Conservation (phyloP, 495 filamentous ascomycete genomes). For the Hypoxylon fragiforme region DNA sequence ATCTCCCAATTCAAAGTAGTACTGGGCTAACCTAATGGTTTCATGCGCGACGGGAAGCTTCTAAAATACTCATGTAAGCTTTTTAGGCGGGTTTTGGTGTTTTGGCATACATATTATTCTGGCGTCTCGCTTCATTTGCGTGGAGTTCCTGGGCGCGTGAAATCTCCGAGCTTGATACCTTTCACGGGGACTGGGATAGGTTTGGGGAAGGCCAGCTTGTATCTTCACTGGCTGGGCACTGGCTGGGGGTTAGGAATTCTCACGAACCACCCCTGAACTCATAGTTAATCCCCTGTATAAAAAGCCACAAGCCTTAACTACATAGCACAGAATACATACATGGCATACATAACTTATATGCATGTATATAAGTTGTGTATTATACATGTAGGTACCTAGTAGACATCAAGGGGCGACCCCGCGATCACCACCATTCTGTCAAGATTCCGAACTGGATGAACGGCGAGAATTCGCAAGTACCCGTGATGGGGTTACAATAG, state of each 20-base stretch:
- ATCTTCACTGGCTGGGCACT: constrained; percentile 30
- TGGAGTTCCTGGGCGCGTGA: constrained; percentile 26
- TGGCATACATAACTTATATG: too few species aligned
- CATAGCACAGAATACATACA: too few species aligned
- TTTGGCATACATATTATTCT: constrained; percentile 18
- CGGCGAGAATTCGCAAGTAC: constrained; percentile 28
- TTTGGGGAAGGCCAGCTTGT: constrained; percentile 26
- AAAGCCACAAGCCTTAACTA: constrained; percentile 21
- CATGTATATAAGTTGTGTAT: too few species aligned
- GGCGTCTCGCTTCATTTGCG: constrained; percentile 24
- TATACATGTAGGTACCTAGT: too few species aligned
- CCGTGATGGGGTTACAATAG: constrained; percentile 32
- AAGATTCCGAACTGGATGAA: constrained; percentile 27
- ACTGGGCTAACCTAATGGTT: constrained; percentile 25
- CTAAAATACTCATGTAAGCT: constrained; percentile 23
- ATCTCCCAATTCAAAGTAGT: constrained; percentile 18
- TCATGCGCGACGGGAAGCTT: constrained; percentile 28
- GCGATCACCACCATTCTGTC: constrained; percentile 27
- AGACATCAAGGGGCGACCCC: constrained; percentile 30
- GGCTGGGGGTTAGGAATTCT: too few species aligned
- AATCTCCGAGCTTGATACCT: constrained; percentile 31
- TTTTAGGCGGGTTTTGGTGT: constrained; percentile 9
- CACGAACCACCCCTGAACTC: constrained; percentile 23
- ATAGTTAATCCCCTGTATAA: too few species aligned
- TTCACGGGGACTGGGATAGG: constrained; percentile 23